phyloP scores from a whole-genome alignment of 2,329 filamentous ascomycete genomes.

The Beauveria asiatica region DNA sequence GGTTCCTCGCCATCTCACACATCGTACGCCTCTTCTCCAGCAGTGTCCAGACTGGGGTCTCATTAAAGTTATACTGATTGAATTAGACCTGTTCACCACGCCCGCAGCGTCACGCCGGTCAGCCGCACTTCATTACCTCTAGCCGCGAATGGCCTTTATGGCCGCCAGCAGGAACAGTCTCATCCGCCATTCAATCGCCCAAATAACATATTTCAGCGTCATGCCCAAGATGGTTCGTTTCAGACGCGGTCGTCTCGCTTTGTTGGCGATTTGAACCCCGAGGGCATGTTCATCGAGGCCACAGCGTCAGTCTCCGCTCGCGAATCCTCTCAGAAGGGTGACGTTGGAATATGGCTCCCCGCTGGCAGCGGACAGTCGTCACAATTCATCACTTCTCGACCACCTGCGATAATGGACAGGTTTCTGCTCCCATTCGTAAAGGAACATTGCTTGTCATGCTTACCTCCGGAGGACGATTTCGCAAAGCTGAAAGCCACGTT shows the following conservation, averaged over 20 bases:
- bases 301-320: slow-evolving; percentile 28
- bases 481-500: slow-evolving; percentile 37
- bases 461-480: slow-evolving; percentile 40
- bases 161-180: neutral
- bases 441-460: slow-evolving; percentile 37
- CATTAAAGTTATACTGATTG: neutral
- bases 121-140: neutral
- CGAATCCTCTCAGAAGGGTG: slow-evolving; percentile 37
- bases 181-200: neutral
- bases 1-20: slow-evolving; percentile 23
- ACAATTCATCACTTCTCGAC: slow-evolving; percentile 30
- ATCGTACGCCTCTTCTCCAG: slow-evolving; percentile 17
- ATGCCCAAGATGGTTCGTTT: slow-evolving; percentile 13
- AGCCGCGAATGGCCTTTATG: neutral
- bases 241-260: slow-evolving; percentile 35
- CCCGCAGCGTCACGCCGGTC: slow-evolving; percentile 6
- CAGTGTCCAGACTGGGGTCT: too few relatives aligned
- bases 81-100: neutral
- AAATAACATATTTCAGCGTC: slow-evolving; percentile 6
- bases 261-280: slow-evolving; percentile 51
- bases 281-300: slow-evolving; percentile 50
- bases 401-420: slow-evolving; percentile 31
- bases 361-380: slow-evolving; percentile 23
- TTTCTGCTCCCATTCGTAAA: slow-evolving; percentile 34
- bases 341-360: slow-evolving; percentile 48